Evolutionary conservation across 768 basidiomycete genomes (phyloP), one percentile per base, ranked within the genome.

Genomic region (Lepiota venenata): DNA sequence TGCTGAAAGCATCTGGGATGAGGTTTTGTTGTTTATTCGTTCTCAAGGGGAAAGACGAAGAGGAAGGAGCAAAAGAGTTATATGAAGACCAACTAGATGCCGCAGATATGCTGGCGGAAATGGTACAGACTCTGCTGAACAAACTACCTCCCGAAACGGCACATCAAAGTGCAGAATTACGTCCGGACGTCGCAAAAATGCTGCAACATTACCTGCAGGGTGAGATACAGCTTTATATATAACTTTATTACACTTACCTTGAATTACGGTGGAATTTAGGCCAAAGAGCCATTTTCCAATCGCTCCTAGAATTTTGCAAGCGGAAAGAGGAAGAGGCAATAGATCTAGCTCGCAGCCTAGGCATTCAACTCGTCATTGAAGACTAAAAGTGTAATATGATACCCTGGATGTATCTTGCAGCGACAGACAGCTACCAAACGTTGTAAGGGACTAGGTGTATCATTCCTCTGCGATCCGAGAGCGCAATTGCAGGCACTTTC

Each of bases 71-170:
- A 18, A 39, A 61, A 52, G 62, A 64, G 20, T 71, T 59, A 32
- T 82, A 80, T 63, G 84, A 91, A 61, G 77, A 84, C 57, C 74
- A 88, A 58, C 66, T 94, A 38, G 85, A 91, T 39, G 83, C 86
- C 0, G 78, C 88, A 8, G 81, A 77, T 5, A 69, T 77, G 60
- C 64, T 97, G 55, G 74, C 73, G 20, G 83, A 85, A 16, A 93
- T 95, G 90, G 70, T 84, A 3, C 67, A 77, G 51, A 61, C 66
- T 16, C 65, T 85, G 47, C 60, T 82, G 20, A 72, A 75, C 14
- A 75, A 74, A 2, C 71, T 90, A 14, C 84, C 85, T 6, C 44
- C 49, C 2, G 58, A 61, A 14, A 61, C 60, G 22, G 52, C 68
- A 35, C 53, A 62, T 15, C 58, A 66, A 10, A 50, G 58, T 41